These are phyloP conservation scores for Cercospora citrullina DNA, from an alignment of 2,329 filamentous ascomycete genomes.

Conservation along the genomic window DNA sequence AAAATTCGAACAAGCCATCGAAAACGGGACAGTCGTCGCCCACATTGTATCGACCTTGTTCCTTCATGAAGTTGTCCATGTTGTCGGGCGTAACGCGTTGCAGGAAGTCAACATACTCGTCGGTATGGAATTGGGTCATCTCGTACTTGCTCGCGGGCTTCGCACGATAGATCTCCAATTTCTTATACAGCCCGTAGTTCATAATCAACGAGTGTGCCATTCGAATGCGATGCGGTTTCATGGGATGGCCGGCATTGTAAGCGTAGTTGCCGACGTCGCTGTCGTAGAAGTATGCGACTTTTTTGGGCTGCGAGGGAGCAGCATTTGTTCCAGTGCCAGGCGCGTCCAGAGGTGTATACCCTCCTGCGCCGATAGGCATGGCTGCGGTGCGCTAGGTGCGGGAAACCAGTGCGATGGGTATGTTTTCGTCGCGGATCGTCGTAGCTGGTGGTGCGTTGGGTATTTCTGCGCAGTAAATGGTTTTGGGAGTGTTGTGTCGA, in stretches of 20 bases:
- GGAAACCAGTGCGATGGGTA: background rate
- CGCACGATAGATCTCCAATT: constrained; percentile 65
- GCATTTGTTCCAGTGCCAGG: constrained; percentile 52
- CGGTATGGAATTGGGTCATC: constrained; percentile 73
- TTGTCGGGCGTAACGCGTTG: constrained; percentile 96
- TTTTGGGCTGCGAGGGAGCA: constrained; percentile 62
- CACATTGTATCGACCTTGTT: constrained; percentile 77
- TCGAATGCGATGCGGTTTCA: constrained; percentile 68
- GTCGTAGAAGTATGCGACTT: constrained; percentile 97
- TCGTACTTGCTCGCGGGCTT: constrained; percentile 62
- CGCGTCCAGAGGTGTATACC: constrained; percentile 53
- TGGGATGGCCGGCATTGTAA: constrained; percentile 74
- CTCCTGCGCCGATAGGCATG: constrained; percentile 49
- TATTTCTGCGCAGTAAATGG: background rate
- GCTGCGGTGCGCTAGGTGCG: background rate
- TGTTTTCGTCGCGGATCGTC: background rate
- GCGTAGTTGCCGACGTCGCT: constrained; percentile 98
- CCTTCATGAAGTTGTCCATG: constrained; percentile 89
- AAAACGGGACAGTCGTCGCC: constrained; percentile 66
- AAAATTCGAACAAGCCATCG: constrained; percentile 70
- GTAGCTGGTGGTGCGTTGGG: background rate
- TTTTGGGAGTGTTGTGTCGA: background rate
- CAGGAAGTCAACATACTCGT: constrained; percentile 71
- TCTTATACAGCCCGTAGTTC: constrained; percentile 72
- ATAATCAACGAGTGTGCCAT: constrained; percentile 67